Base-by-base conservation (phyloP, 305 asterid species). In the Fraxinus angustifolia region DNA sequence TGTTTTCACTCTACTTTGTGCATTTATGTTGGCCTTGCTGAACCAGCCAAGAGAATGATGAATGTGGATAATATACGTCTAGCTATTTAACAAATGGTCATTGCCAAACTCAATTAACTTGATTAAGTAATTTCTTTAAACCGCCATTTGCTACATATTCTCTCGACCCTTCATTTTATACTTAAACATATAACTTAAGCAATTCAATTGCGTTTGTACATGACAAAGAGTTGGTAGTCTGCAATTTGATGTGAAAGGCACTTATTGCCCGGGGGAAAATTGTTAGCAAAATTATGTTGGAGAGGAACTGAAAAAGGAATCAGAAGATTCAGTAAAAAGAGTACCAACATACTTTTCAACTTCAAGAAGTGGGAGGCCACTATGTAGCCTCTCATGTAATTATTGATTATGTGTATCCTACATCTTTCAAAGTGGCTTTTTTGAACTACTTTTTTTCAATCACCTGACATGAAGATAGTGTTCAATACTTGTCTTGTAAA, bases 291-390 rank as follows among this genome's bases (percentile, higher is more conserved):
- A 7, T 73, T 48, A 77, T 65, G 60, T 36, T 70, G 28, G 70
- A 28, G 30, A 73, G 67, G 28, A 56, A 56, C 11, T 56, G 28
- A 56, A 17, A 58, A 58, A 19, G 28, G 68, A 58, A 58, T 19
- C 30, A 58, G 30, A 19, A 80, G 12, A 11, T 68, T 68, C 16
- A 35, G 8, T 30, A 82, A 68, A n/a, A 21, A 76, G 53, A 36
- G 42, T 7, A 19, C 28, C 28, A 58, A 53, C 34, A 80, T 2
- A 74, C 17, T 31, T 77, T 53, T 82, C 38, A 82, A 82, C 76
- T 65, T 35, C 42, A 21, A 83, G 74, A 82, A 88, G 90, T 85
- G 86, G 87, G 68, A 86, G 81, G 85, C 88, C 87, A 83, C 84
- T 80, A 83, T 78, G 82, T 75, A 2, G 42, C 80, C 33, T 34